Evolutionary conservation across 495 filamentous ascomycete species (phyloP), one percentile per base, ranked within the genome.

Genomic region (Penicillium cosmopolitanum): DNA sequence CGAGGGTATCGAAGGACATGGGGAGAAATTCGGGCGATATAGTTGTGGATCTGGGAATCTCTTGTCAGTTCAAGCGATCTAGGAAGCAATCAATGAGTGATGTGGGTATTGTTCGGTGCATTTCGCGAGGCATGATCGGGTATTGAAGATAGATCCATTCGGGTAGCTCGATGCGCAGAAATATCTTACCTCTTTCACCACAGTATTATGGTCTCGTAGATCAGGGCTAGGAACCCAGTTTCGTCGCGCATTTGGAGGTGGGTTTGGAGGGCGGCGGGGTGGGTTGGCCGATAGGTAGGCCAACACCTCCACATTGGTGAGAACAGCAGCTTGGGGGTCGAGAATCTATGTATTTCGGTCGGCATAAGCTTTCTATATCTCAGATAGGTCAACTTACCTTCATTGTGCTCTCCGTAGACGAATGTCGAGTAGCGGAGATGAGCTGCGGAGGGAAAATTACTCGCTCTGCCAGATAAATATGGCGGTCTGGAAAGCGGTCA

Each of bases 251-350:
- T 74, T 73, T 46, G 70, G 72, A 33, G 75, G 77, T 21, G 73
- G 70, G 55, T 72, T 74, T 1, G 76, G 73, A 5, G 76, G 70
- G 55, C 73, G 71, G 64, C 75, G 73, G 50, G 77, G 78, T 43
- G 78, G 77, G 53, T 79, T 81, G 33, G 77, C 69, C 0, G 69
- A 75, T 52, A 89, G 66, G 67, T 87, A 85, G 18, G 78, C 68
- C 34, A 84, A 78, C 57, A 89, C 87, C 72, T 89, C 87, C 58
- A 85, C 76, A 67, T 88, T 88, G 63, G 85, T 85, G 70, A 89
- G 79, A 50, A 77, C 78, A 18, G 84, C 84, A 50, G 80, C 80
- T 75, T 87, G 83, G 34, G 85, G 79, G 68, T 87, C 85, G 55
- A 89, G 73, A 50, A 89, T 82, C 82, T 89, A 23, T 8, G 23